Base-by-base conservation (phyloP, 805 yeast genomes). In the Wickerhamiella alocasiicola region DNA sequence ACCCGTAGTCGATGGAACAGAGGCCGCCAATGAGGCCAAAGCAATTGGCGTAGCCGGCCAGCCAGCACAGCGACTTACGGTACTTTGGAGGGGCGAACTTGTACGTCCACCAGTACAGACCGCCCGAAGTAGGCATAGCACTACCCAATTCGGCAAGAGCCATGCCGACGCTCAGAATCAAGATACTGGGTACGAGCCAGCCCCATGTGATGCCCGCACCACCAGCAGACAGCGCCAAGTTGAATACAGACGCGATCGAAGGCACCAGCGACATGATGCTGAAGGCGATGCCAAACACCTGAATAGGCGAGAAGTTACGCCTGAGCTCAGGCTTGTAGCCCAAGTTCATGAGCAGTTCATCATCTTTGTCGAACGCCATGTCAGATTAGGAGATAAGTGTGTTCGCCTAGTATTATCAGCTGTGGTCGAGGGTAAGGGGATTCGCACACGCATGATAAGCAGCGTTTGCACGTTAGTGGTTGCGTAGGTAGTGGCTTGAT, bases 41-140 rank as follows among this genome's bases (percentile, higher is more conserved):
- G 2, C 84, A 65, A 57, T 79, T 78, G 4, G 79, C 66, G 52
- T 76, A 70, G 3, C 85, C 87, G 45, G 78, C 74, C 30, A 78
- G 53, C 50, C 70, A 78, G 36, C 78, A 71, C 26, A 76, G 56
- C 0, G 76, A 73, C 17, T 70, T 69, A 51, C 71, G 66, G 29
- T 62, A 48, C 9, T 54, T 49, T 40, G 66, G 68, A 2, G 83
- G 84, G 18, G 85, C 74, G 54, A 75, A n/a, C n/a, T n/a, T n/a
- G n/a, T n/a, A n/a, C n/a, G n/a, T n/a, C n/a, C n/a, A n/a, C n/a
- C n/a, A n/a, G 53, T 76, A 79, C 30, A 79, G 62, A 7, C 87
- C 87, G 40, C 87, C 87, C 17, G 81, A 72, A 0, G 87, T 78
- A 27, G 88, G 87, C 49, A 76, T 70, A 2, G 83, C 71, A 21